Conservation (phyloP, 2,329 filamentous ascomycete genomes). For the Pseudofabraea citricarpa region DNA sequence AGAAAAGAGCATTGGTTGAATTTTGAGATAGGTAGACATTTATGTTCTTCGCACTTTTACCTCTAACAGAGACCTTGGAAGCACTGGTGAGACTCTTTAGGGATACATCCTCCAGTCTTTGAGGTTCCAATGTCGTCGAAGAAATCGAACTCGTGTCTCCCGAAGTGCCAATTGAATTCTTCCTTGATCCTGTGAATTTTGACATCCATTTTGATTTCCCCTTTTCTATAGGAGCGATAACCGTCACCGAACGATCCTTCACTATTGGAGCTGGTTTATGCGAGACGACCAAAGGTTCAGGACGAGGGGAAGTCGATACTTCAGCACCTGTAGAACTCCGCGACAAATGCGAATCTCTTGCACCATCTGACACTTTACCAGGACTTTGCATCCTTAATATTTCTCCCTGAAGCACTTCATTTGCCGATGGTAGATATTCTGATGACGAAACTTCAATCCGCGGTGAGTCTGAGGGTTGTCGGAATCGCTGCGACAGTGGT, state of each 20-base stretch:
- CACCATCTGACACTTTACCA: neutral
- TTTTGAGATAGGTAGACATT: constrained; percentile 34
- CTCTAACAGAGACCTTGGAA: constrained; percentile 23
- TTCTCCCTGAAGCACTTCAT: no score
- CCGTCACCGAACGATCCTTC: constrained; percentile 11
- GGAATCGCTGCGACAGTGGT: no score
- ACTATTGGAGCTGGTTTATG: constrained; percentile 13
- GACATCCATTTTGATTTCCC: constrained; percentile 28
- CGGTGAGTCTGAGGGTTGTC: no score
- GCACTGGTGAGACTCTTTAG: constrained; percentile 26
- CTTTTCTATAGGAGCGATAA: constrained; percentile 14
- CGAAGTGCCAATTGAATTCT: constrained; percentile 20
- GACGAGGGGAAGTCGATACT: no score
- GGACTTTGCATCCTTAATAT: no score
- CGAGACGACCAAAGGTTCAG: constrained; percentile 10
- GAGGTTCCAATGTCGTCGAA: constrained; percentile 28
- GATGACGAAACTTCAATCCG: no score
- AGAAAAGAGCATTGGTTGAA: constrained; percentile 34
- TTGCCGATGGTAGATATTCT: no score
- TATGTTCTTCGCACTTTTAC: constrained; percentile 28
- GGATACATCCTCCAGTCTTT: constrained; percentile 34
- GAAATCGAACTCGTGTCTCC: constrained; percentile 33
- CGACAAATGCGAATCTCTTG: no score
- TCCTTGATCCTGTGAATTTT: constrained; percentile 22
- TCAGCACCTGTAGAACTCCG: no score